Percentiles rank a stretch among this genome's conserved stretches.
Conservation (phyloP, 805 yeast species). For the Kodamaea jinghongensis region DNA sequence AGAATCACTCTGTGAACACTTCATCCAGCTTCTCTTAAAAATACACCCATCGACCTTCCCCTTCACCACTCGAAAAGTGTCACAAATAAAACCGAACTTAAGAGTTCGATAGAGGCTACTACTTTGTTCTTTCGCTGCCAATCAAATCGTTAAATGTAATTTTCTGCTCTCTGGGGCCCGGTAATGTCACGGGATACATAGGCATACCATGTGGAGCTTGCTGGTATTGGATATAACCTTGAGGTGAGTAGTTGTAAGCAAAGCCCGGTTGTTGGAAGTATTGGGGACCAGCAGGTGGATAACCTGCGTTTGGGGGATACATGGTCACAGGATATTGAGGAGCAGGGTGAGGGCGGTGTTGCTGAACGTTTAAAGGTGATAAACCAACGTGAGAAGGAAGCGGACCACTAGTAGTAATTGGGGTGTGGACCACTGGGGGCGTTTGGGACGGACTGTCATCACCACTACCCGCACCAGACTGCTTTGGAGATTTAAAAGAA, state of each 20-base stretch:
- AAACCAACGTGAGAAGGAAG: slow-evolving; percentile 4
- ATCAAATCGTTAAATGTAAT: slow-evolving; percentile 41
- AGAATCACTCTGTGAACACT: too few species aligned
- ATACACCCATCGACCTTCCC: too few species aligned
- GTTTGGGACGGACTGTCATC: slow-evolving; percentile 10
- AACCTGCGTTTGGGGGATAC: slow-evolving; percentile 20
- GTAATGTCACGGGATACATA: slow-evolving; percentile 5
- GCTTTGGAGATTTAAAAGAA: slow-evolving; percentile 38
- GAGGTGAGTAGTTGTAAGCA: slow-evolving; percentile 29
- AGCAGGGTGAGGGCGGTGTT: slow-evolving; percentile 6
- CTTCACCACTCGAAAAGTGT: too few species aligned
- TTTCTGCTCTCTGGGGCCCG: slow-evolving; percentile 27
- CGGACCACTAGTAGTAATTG: slow-evolving; percentile 2
- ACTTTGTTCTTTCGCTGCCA: slow-evolving; percentile 12
- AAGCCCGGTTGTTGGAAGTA: slow-evolving; percentile 28
- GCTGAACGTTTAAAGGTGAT: slow-evolving; percentile 5
- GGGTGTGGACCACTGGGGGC: slow-evolving; percentile 9
- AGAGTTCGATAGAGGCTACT: too few species aligned
- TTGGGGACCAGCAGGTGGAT: slow-evolving; percentile 11
- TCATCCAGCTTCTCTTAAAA: too few species aligned
- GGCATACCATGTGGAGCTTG: slow-evolving; percentile 18
- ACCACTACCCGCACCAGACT: slow-evolving; percentile 6
- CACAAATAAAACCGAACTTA: too few species aligned
- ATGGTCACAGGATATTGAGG: slow-evolving; percentile 34
- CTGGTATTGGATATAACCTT: slow-evolving; percentile 32